Base-by-base conservation (phyloP, 2,329 filamentous ascomycete genomes). In the Pyrenochaeta sp. region DNA sequence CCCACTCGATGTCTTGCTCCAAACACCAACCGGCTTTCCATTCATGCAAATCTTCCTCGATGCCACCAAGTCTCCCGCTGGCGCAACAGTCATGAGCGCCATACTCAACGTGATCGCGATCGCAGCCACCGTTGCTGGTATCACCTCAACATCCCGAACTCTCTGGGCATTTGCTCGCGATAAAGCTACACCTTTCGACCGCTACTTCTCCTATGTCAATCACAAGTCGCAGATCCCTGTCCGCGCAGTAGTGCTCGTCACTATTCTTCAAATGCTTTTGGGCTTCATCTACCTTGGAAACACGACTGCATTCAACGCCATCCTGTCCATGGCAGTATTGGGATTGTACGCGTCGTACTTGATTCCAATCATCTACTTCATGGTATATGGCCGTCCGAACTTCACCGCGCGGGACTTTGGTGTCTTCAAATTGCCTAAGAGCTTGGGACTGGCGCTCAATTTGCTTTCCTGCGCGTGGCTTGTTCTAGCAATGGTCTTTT, bases 1-100 rank as follows among this genome's bases (percentile, higher is more conserved):
- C 0, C 59, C 70, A 14, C 61, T 78, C 1, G 58, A 74, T 1
- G 52, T 58, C 0, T 55, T 79, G 3, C 62, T 78, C 2, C 34
- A 62, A 0, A 74, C 74, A 0, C 64, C 69, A 0, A 76, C 72
- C 0, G 76, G 75, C 7, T 48, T 53, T 22, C 57, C 55, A 0
- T 79, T 81, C 51, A 78, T 83, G 45, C 72, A 80, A 40, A 73
- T 78, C 34, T 78, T 81, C 44, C 37, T 48, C 11, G 38, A 59
- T 20, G 54, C 56, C 1, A 60, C 56, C 8, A 29, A 31, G 8
- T 64, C 61, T 11, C 14, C 8, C 4, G 45, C 37, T 3, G 74
- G 73, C 1, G 73, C 77, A 3, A 76, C 73, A 9, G 67, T 74
- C 9, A 74, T 82, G 62, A 68, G 48, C n/a, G 20, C 51, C 2